Base-by-base conservation (phyloP, 139 green algal species). In the Haematococcus lacustris region DNA sequence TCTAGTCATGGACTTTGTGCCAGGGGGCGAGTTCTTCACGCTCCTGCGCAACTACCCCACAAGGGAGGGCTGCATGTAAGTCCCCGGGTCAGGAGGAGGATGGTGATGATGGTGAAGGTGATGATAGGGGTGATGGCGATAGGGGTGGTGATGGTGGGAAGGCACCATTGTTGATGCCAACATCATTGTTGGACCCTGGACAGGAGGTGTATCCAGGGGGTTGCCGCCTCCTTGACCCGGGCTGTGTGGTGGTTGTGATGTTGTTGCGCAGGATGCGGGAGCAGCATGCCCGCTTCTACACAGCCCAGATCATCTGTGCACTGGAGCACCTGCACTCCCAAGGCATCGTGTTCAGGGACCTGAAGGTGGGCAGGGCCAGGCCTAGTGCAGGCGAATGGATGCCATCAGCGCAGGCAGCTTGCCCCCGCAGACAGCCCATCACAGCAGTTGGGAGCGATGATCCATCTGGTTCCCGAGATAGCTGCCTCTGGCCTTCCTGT, bases 1-100 rank as follows among this genome's bases (percentile, higher is more conserved):
- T 76, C 75, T 96, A 30, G 82, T 93, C 0, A 84, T 93, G 86
- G 90, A 97, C 66, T 93, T 83, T 66, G 86, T 93, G 64, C 65
- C 78, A 21, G 91, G 91, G 3, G 88, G 91, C 1, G 90, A 96
- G 80, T 85, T 96, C 70, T 94, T 93, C 83, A 78, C 70, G 0
- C 77, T 91, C 70, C 75, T 93, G 74, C 62, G 76, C 25, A 51
- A 74, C 37, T 60, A 74, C 40, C 66, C 66, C 6, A 17, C 40
- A 26, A 28, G 66, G 3, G 60, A 38, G 3, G 38, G 38, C 64
- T 35, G 64, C 64, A 51, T 59, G 64, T 53, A 25, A 53, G 64
- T 53, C 7, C 9, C 9, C 9, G 43, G 9, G 43, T 9, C 43
- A 53, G 43, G 43, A 9, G 9, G 43, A 53, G 43, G 43, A 53